phyloP scores from a whole-genome alignment of 2,329 filamentous ascomycete genomes.

The Blastomyces silverae region DNA sequence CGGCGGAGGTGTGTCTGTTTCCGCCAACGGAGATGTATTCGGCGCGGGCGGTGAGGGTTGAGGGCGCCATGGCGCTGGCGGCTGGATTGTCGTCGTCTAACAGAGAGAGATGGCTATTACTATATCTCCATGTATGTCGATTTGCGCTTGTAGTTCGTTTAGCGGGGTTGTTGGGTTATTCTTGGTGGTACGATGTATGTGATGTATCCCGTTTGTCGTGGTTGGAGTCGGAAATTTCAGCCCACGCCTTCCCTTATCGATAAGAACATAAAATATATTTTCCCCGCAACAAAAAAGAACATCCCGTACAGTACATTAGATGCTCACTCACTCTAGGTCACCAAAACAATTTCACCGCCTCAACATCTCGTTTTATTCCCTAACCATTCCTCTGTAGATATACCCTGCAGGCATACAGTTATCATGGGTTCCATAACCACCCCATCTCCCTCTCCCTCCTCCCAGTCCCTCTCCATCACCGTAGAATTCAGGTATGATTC shows the following conservation, averaged over 20 bases:
- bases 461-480: conserved; percentile 47
- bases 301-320: no score
- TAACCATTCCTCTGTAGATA: background rate
- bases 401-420: background rate
- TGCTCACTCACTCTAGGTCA: background rate
- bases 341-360: background rate
- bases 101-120: background rate
- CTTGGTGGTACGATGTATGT: no score
- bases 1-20: conserved; percentile 81
- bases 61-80: background rate
- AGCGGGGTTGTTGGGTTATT: background rate
- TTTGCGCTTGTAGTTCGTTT: background rate
- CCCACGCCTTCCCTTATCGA: conserved; percentile 33
- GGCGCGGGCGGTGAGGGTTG: conserved; percentile 18
- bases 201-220: background rate
- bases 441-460: conserved; percentile 6
- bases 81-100: background rate
- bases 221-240: conserved; percentile 20
- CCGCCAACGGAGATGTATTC: conserved; percentile 69
- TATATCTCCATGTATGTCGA: conserved; percentile 2
- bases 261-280: conserved; percentile 26
- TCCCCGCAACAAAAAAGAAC: background rate
- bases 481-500: conserved; percentile 65
- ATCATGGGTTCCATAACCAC: background rate
- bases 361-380: background rate